Percentiles rank a stretch among this genome's conserved stretches.
phyloP scores from a whole-genome alignment of 768 basidiomycete species.

The Coprinopsis sp. region DNA sequence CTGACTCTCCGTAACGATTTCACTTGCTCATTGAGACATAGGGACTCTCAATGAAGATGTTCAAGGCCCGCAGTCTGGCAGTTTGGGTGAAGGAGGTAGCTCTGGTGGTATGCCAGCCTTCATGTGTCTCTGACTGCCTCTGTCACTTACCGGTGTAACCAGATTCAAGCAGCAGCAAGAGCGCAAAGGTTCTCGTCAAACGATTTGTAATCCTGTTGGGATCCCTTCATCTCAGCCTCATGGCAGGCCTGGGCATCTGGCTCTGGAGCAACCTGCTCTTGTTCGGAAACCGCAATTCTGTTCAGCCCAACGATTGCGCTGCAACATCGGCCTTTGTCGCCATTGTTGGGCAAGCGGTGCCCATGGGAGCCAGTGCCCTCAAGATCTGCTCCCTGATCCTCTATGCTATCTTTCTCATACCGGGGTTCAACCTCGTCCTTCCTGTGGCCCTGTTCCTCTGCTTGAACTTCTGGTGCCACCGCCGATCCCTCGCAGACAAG shows the following conservation, averaged over 20 bases:
- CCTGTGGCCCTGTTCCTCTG: background rate
- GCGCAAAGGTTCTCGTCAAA: too few relatives aligned
- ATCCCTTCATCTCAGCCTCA: constrained; percentile 9
- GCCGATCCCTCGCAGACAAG: background rate
- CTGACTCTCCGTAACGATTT: constrained; percentile 7
- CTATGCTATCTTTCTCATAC: too few relatives aligned
- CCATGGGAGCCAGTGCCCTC: background rate
- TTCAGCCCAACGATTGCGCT: background rate
- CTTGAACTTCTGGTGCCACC: background rate
- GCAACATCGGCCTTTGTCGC: background rate
- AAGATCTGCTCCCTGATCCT: background rate
- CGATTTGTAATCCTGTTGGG: constrained; percentile 6
- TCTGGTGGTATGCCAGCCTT: too few relatives aligned
- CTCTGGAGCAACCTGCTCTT: constrained; percentile 8
- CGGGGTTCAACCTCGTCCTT: constrained; percentile 3
- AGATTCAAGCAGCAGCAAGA: background rate
- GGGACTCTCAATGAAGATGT: too few relatives aligned
- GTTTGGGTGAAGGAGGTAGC: too few relatives aligned
- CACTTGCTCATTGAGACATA: too few relatives aligned
- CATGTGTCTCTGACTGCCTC: too few relatives aligned
- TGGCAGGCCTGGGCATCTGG: constrained; percentile 11
- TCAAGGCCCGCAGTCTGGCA: too few relatives aligned
- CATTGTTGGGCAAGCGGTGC: background rate
- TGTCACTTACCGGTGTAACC: background rate
- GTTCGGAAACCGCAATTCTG: constrained; percentile 1